Evolutionary conservation across 2,329 filamentous ascomycete genomes (phyloP), one percentile per base, ranked within the genome.

Genomic region (Sporothrix dimorphospora): DNA sequence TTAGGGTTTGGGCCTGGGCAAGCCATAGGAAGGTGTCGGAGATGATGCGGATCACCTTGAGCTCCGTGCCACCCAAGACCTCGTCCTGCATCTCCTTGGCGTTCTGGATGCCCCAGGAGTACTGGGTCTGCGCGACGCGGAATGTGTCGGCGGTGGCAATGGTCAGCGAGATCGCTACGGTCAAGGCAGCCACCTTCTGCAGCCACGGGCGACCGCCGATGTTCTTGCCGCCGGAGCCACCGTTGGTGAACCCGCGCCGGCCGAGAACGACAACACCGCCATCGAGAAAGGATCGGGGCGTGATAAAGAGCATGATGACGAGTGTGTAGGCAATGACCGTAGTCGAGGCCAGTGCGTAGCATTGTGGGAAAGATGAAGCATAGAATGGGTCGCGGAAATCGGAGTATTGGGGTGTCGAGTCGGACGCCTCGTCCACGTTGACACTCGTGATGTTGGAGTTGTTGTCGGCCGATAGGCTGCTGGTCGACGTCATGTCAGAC

Each of bases 1-100:
- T 98, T 72, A 99, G 83, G 0, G 96, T 99, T 83, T 99, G 96
- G 0, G 97, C 95, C 81, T 99, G 96, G 0, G 96, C 96, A 51
- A 99, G 89, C 95, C 96, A 98, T 40, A 99, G 86, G 80, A 98
- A 98, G 0, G 96, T 94, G 81, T 97, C 94, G 21, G 95, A 98
- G 75, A 99, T 94, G 76, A 98, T 89, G 75, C 94, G 91, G 73
- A 97, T 95, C 73, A 97, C 89, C 76, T 96, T 94, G 75, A 99
- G 91, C 80, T 97, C 92, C 74, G 91, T 88, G 71, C 94, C 93
- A 72, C 91, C 91, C 75, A 97, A 89, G 19, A 99, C 95, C 78
- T 92, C 86, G 63, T 89, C 84, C 74, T 96, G 93, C 77, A 99
- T 82, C 68, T 87, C 85, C 76, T 86, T 85, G 27, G 93, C 94